phyloP scores from a whole-genome alignment of 1,284 basidiomycete species.

The Irpex rosettiformis region DNA sequence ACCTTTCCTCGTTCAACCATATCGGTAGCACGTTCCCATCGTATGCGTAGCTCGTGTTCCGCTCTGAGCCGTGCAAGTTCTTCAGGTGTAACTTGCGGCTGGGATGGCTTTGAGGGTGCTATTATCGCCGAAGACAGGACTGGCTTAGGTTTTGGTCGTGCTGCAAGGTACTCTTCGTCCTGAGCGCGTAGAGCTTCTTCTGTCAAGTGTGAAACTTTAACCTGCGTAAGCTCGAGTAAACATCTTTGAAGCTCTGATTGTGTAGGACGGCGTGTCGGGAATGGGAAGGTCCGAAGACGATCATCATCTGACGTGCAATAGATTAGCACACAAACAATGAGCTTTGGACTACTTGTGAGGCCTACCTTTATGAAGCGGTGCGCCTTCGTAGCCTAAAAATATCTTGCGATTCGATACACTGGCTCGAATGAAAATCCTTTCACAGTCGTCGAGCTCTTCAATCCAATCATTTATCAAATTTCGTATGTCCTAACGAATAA shows the following conservation, averaged over 20 bases:
- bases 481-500: conserved; percentile 72
- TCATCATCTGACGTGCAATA: too few relatives aligned
- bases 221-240: conserved; percentile 82
- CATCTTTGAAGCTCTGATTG: conserved; percentile 89
- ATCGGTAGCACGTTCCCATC: conserved; percentile 79
- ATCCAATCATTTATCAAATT: conserved; percentile 79
- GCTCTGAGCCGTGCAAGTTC: conserved; percentile 15
- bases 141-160: conserved; percentile 74
- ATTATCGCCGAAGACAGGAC: conserved; percentile 31
- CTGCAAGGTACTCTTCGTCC: conserved; percentile 85
- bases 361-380: conserved; percentile 55
- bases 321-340: too few relatives aligned
- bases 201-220: conserved; percentile 85
- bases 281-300: conserved; percentile 85
- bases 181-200: conserved; percentile 81
- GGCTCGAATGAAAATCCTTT: conserved; percentile 88
- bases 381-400: conserved; percentile 84
- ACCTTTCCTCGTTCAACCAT: conserved; percentile 87
- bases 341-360: too few relatives aligned
- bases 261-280: conserved; percentile 91
- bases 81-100: conserved; percentile 15
- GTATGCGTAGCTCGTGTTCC: conserved; percentile 56
- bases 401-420: conserved; percentile 82
- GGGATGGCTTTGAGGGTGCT: conserved; percentile 22
- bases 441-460: conserved; percentile 78